A percentile compares a stretch with the other conserved stretches of the same genome.
phyloP scores from a whole-genome alignment of 179 eudicot species.

The Carnegiea gigantea region DNA sequence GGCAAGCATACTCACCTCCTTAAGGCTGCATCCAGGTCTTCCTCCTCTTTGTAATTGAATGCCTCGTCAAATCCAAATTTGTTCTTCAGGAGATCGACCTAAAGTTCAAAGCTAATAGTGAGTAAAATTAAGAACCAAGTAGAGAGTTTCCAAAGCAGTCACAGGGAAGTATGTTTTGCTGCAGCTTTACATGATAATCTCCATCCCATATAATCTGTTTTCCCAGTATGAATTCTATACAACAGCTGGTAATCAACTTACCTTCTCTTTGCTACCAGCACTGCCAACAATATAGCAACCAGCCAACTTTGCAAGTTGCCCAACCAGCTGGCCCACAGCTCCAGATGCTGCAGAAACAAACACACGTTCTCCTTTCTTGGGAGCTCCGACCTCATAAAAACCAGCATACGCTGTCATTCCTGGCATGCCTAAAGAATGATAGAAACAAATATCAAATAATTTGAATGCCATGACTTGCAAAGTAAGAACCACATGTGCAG shows the following conservation, averaged over 20 bases:
- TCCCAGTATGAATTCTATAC: not conserved
- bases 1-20: slow-evolving; percentile 42
- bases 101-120: not conserved
- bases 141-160: not conserved
- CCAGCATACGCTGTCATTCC: slow-evolving; percentile 44
- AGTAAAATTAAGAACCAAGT: not conserved
- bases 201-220: not conserved
- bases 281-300: slow-evolving; percentile 64
- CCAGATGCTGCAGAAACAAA: slow-evolving; percentile 23
- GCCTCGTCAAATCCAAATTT: slow-evolving; percentile 64
- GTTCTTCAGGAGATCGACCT: slow-evolving; percentile 62
- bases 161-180: too few relatives aligned
- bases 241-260: not conserved
- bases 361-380: slow-evolving; percentile 38
- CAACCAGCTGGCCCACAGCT: slow-evolving; percentile 47
- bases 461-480: too few relatives aligned
- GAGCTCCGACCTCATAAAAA: slow-evolving; percentile 35
- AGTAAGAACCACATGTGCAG: too few relatives aligned
- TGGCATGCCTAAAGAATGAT: slow-evolving; percentile 34
- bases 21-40: slow-evolving; percentile 46
- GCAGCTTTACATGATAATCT: not conserved
- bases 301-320: slow-evolving; percentile 43
- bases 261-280: slow-evolving; percentile 52
- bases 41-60: slow-evolving; percentile 62
- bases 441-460: not conserved